Conservation (phyloP, 441 rosid genomes). For the Pelargonium australe region DNA sequence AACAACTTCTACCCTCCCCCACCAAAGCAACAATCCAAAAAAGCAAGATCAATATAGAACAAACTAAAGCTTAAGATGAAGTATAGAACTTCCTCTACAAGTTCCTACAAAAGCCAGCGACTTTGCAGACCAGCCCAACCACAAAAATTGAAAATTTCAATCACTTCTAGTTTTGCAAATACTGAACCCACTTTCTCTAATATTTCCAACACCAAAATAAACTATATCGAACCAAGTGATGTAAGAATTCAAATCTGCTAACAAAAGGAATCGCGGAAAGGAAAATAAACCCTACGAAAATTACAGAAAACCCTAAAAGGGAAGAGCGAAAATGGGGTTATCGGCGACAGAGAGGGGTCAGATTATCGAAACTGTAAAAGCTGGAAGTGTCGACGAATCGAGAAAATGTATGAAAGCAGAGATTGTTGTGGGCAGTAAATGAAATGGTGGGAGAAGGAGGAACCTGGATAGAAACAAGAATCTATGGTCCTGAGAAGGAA, state of each 20-base stretch:
- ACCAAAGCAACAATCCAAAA: neutral
- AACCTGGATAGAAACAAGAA: too few relatives aligned
- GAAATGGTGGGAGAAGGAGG: too few relatives aligned
- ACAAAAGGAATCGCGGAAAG: neutral
- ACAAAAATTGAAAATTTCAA: neutral
- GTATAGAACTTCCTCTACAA: neutral
- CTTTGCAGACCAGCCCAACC: neutral
- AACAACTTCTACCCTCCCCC: neutral
- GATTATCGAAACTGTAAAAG: neutral
- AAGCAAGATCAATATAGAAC: neutral
- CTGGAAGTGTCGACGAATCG: neutral
- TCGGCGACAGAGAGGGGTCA: neutral
- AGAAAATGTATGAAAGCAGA: neutral
- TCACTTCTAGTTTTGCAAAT: neutral
- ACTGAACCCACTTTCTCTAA: neutral
- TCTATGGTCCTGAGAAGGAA: neutral
- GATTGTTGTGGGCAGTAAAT: too few relatives aligned
- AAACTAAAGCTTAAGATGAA: neutral
- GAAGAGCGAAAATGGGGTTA: neutral
- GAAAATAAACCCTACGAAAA: neutral
- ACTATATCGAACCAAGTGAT: neutral
- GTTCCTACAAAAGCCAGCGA: neutral
- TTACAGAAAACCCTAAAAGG: conserved; percentile 1
- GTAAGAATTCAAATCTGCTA: neutral
- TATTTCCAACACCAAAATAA: neutral